Percentiles rank a stretch among this genome's conserved stretches.
phyloP scores from a whole-genome alignment of 1,284 basidiomycete genomes.

The Apiotrichum sp. region DNA sequence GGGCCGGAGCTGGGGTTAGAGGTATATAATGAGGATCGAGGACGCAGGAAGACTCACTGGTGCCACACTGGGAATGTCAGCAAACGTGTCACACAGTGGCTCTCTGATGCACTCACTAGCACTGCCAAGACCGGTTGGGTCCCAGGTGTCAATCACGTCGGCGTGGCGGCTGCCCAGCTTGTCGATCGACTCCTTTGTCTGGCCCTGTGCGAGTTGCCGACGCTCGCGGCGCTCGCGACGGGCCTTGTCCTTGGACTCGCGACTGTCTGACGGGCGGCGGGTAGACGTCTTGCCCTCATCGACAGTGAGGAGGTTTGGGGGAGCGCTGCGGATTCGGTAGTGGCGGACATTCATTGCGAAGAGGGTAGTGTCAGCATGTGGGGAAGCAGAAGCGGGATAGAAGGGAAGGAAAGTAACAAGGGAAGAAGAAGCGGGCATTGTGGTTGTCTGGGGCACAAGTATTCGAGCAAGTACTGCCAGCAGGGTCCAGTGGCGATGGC shows the following conservation, averaged over 20 bases:
- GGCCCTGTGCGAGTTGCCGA: slow-evolving; percentile 12
- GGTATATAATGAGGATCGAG: background rate
- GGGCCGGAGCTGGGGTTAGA: slow-evolving; percentile 34
- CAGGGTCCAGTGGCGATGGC: no score
- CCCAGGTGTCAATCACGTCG: slow-evolving; percentile 47
- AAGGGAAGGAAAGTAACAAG: background rate
- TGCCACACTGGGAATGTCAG: background rate
- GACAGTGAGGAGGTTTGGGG: background rate
- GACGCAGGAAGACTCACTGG: background rate
- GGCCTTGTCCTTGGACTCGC: background rate
- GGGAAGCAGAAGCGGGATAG: no score
- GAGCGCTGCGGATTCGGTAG: background rate
- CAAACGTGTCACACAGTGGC: background rate
- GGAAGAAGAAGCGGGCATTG: background rate
- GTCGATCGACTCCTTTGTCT: slow-evolving; percentile 31
- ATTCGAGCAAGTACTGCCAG: no score
- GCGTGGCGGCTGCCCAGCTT: slow-evolving; percentile 43
- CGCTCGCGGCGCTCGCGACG: slow-evolving; percentile 6
- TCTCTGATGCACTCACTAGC: slow-evolving; percentile 31
- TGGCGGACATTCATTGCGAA: background rate
- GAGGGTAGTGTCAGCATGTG: background rate
- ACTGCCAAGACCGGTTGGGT: slow-evolving; percentile 44
- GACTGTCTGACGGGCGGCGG: background rate
- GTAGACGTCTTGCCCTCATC: background rate
- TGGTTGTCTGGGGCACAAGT: background rate